Evolutionary conservation across 192 early-diverging fungal genomes (phyloP).

Genomic region (Phycomyces nitens): DNA sequence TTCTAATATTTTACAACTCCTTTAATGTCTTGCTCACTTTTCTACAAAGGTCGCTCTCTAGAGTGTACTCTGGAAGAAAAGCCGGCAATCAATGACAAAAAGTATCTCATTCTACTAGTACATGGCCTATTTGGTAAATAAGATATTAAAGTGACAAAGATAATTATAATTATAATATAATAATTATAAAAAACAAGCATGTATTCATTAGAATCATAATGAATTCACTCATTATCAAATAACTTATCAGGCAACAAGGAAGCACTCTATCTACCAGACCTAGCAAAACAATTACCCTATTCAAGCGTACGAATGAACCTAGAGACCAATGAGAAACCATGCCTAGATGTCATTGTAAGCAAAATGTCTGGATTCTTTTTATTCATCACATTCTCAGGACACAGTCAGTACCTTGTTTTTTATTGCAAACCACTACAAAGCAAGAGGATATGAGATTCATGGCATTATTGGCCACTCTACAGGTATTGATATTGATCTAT

Average conservation of each 20-base stretch:
- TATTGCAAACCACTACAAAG: slow-evolving; percentile 21
- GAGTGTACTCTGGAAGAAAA: not conserved
- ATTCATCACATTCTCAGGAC: no score
- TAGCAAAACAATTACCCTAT: slow-evolving; percentile 34
- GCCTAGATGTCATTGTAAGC: not conserved
- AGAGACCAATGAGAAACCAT: not conserved
- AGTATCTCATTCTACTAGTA: not conserved
- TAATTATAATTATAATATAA: not conserved
- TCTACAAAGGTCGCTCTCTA: not conserved
- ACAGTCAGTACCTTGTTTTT: no score
- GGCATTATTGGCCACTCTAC: slow-evolving; percentile 34
- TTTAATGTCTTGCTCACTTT: not conserved
- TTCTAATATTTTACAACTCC: not conserved
- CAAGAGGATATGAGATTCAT: slow-evolving; percentile 30
- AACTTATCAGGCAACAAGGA: slow-evolving; percentile 36
- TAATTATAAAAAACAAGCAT: no score
- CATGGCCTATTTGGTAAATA: not conserved
- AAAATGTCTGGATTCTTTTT: no score
- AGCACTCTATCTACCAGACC: slow-evolving; percentile 27
- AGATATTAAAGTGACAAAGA: not conserved
- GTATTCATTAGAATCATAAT: no score
- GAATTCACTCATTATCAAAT: no score
- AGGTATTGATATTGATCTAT: no score
- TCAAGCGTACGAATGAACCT: slow-evolving; percentile 39
- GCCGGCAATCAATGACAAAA: not conserved